Percentiles rank a stretch among this genome's conserved stretches.
phyloP scores from a whole-genome alignment of 169 alveolate species.

The Plasmodium cynomolgi region DNA sequence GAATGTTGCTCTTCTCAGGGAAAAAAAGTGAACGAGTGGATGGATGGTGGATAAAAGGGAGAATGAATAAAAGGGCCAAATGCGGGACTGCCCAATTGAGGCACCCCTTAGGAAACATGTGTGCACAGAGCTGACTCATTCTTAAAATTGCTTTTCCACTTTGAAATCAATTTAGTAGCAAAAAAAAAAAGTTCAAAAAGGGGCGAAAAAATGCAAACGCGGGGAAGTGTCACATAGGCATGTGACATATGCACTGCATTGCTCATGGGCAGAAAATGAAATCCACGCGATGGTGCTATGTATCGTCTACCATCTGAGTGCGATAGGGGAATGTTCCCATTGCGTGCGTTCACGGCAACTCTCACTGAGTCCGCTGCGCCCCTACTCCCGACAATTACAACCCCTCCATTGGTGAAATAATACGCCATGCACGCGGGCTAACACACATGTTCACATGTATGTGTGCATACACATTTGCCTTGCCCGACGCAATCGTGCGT shows the following conservation, averaged over 20 bases:
- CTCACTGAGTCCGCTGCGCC: background rate
- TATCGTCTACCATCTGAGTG: background rate
- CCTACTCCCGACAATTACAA: too few species aligned
- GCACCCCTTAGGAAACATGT: background rate
- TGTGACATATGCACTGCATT: background rate
- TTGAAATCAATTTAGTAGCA: background rate
- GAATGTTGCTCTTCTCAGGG: background rate
- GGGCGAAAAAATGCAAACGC: background rate
- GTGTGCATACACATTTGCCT: too few species aligned
- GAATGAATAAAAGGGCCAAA: background rate
- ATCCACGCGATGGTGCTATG: background rate
- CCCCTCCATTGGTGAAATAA: too few species aligned
- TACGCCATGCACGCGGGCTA: too few species aligned
- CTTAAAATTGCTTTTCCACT: background rate
- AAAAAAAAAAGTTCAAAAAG: background rate
- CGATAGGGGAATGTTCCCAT: background rate
- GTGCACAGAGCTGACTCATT: background rate
- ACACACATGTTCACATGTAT: background rate
- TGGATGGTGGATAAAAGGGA: too few species aligned
- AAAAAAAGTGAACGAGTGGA: background rate
- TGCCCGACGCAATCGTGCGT: background rate
- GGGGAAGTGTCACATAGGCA: background rate
- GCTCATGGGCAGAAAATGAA: background rate
- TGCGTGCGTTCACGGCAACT: background rate
- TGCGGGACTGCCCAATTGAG: background rate